Evolutionary conservation across 805 yeast genomes (phyloP).

Genomic region (Ogataea salicorniae): DNA sequence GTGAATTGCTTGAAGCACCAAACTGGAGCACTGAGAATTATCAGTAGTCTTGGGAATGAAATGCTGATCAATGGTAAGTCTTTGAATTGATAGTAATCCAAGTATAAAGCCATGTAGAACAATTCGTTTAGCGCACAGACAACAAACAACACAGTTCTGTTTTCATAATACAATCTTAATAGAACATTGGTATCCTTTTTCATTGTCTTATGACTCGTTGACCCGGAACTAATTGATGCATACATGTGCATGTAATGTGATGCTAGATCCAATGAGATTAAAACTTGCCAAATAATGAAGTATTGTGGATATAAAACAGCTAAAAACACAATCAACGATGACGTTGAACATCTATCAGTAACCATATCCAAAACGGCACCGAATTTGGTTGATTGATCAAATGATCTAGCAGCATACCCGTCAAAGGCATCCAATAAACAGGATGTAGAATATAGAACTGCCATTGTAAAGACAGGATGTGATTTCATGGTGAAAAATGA

Average conservation of each 20-base stretch:
- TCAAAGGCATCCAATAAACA: conserved; percentile 94
- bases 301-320: conserved; percentile 73
- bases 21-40: conserved; percentile 67
- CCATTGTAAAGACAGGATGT: conserved; percentile 73
- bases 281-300: conserved; percentile 69
- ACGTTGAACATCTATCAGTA: conserved; percentile 95
- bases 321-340: conserved; percentile 84
- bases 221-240: conserved; percentile 79
- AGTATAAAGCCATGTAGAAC: conserved; percentile 84
- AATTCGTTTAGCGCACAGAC: conserved; percentile 93
- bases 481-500: conserved; percentile 78
- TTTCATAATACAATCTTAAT: conserved; percentile 80
- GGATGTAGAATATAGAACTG: conserved; percentile 73
- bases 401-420: conserved; percentile 90
- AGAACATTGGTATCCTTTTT: conserved; percentile 65
- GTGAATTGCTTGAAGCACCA: conserved; percentile 89
- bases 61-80: conserved; percentile 35
- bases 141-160: conserved; percentile 73
- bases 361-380: conserved; percentile 99
- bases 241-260: conserved; percentile 99
- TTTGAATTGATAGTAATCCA: conserved; percentile 56
- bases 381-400: conserved; percentile 81
- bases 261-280: conserved; percentile 81
- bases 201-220: conserved; percentile 77
- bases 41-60: conserved; percentile 30